Evolutionary conservation across 805 yeast species (phyloP), one percentile per base, ranked within the genome.

Genomic region (Diddensiella transvaalensis): DNA sequence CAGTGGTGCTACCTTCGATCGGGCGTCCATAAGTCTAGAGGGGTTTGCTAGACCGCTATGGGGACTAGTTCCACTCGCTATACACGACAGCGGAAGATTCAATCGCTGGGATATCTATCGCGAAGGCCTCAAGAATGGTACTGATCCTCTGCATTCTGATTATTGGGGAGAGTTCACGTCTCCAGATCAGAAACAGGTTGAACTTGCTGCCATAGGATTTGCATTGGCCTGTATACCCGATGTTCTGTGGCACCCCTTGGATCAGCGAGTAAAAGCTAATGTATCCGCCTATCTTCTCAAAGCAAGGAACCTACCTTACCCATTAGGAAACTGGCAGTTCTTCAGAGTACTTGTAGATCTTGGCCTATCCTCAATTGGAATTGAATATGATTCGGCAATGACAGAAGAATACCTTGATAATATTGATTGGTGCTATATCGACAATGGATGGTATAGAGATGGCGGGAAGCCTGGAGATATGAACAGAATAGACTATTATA

Each of bases 401-500:
- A 51, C 55, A 10, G 56, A 56, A 17, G 50, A 48, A 6, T 49
- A 57, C 29, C 44, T 64, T 13, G 55, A 59, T 17, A 55, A 53
- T 21, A 32, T 64, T 4, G 63, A 63, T 30, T 19, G 33, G 2
- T 53, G 55, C 44, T 63, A 64, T 42, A 23, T 64, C 18, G 51
- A 48, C 5, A 65, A 63, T 40, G 68, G 68, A 2, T 64, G 67
- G 67, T 64, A 63, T 47, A 53, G 61, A 18, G 68, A 64, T 54
- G 68, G 68, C 15, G 43, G 37, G 33, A 35, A 30, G 3, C 38
- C 32, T 19, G 49, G 46, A 18, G 44, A 46, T 17, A 43, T 45
- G n/a, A 32, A 32, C 18, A 46, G 60, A 29, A 58, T 62, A 29
- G 68, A 64, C 48, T 59, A 64, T 47, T 64, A 64, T 44, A 60